Base-by-base conservation (phyloP, 176 grass and related monocot genomes). In the Aegilops speltoides region DNA sequence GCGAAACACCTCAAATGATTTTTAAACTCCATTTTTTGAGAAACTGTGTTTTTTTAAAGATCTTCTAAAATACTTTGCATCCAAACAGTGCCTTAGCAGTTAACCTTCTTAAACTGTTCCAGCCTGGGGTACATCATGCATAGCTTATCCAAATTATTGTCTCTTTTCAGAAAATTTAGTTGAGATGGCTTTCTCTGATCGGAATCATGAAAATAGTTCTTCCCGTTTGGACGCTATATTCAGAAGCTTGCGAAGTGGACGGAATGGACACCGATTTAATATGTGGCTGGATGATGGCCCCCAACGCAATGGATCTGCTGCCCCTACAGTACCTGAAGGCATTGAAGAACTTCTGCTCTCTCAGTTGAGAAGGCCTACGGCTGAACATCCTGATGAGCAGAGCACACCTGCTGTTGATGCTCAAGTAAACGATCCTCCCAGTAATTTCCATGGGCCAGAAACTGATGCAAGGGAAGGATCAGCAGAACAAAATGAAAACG, bases 211-310 rank as follows among this genome's bases (percentile, higher is more conserved):
- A 80, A 94, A 84, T 85, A 96, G 82, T 84, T 99, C 94, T 36
- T 92, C 92, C 32, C 94, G 94, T 85, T 83, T 97, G 82, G 97
- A 99, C 89, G 92, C 97, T 61, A 99, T 94, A 89, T 99, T 99
- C 87, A 87, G 97, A 29, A 93, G 90, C 69, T 82, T 99, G 79
- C 88, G 97, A 85, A 96, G 89, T 86, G 88, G 89, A 50, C 87
- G 94, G 52, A 95, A 90, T 83, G 97, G 97, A 19, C 94, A 99
- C 80, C 92, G 94, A 24, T 99, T 99, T 66, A 96, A 92, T 78
- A 99, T 99, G 90, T 99, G 97, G 97, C 81, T 96, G 46, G 94
- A 99, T 85, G 94, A 94, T 52, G 90, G 84, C 48, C 87, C 91
- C 9, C 97, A 93, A 71, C 97, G 87, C 59, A 85, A 73, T 85